These are phyloP conservation scores for Sclerotinia subarctica DNA, from an alignment of 2,329 filamentous ascomycete genomes.

Conservation along the genomic window DNA sequence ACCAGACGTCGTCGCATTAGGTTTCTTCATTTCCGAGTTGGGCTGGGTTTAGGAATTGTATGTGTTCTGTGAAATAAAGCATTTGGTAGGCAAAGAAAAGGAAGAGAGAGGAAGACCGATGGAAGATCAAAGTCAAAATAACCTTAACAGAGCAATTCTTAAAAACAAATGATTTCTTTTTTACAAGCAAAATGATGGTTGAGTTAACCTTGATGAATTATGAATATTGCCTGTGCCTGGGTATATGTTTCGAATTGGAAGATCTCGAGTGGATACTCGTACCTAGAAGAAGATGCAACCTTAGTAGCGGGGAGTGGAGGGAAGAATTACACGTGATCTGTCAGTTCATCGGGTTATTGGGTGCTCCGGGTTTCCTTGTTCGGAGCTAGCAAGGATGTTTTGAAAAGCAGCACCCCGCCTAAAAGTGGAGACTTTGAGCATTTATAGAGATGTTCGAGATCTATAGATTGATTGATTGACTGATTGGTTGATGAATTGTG, in stretches of 20 bases:
- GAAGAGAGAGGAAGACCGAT: neutral
- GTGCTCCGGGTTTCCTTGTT: neutral
- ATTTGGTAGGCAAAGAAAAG: slow-evolving; percentile 5
- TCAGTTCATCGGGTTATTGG: neutral
- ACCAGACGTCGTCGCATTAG: neutral
- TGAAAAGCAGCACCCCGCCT: neutral
- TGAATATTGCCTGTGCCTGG: neutral
- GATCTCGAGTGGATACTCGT: neutral
- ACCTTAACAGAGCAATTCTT: neutral
- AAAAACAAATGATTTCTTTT: neutral
- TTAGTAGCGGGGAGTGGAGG: neutral
- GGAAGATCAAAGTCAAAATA: neutral
- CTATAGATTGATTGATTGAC: neutral
- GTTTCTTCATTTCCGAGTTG: neutral
- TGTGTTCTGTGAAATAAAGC: neutral
- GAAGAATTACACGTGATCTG: neutral
- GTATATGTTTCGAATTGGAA: neutral
- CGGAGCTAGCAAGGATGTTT: neutral
- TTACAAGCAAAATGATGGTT: neutral
- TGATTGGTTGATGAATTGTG: too few relatives aligned
- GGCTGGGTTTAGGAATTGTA: neutral
- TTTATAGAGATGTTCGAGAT: slow-evolving; percentile 4
- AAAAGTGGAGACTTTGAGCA: neutral
- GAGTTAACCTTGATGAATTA: neutral
- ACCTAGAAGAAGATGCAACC: neutral